phyloP scores from a whole-genome alignment of 805 yeast species.

The Debaryomyces tyrocola region DNA sequence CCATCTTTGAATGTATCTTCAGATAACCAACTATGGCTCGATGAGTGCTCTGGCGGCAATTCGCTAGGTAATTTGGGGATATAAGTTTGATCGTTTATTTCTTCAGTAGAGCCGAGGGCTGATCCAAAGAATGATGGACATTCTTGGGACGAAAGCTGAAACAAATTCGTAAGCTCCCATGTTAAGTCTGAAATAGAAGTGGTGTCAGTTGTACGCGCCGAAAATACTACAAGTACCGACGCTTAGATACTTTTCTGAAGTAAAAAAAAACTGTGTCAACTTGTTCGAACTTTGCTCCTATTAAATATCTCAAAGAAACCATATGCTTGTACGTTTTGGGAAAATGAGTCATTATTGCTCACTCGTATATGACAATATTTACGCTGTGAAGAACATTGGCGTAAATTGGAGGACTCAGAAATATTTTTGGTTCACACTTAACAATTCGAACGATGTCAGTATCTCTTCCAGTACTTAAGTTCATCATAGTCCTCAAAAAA shows the following conservation, averaged over 20 bases:
- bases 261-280: neutral
- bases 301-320: too few species aligned
- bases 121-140: neutral
- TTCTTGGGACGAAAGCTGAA: neutral
- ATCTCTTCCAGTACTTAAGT: slow-evolving; percentile 3
- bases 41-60: neutral
- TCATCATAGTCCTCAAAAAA: slow-evolving; percentile 1
- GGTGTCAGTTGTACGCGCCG: slow-evolving; percentile 2
- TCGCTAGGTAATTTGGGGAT: neutral
- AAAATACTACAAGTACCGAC: slow-evolving; percentile 1
- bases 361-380: neutral
- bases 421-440: neutral
- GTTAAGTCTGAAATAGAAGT: slow-evolving; percentile 2
- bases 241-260: neutral
- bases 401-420: slow-evolving; percentile 5
- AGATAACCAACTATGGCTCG: neutral
- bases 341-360: slow-evolving; percentile 1
- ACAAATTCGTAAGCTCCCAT: slow-evolving; percentile 2
- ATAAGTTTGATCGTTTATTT: neutral
- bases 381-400: neutral
- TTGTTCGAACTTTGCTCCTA: too few species aligned
- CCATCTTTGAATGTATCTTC: neutral
- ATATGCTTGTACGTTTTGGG: neutral
- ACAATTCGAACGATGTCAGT: slow-evolving; percentile 6
- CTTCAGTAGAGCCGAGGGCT: neutral